phyloP scores from a whole-genome alignment of 129 eudicot species.

The Dittrichia graveolens region DNA sequence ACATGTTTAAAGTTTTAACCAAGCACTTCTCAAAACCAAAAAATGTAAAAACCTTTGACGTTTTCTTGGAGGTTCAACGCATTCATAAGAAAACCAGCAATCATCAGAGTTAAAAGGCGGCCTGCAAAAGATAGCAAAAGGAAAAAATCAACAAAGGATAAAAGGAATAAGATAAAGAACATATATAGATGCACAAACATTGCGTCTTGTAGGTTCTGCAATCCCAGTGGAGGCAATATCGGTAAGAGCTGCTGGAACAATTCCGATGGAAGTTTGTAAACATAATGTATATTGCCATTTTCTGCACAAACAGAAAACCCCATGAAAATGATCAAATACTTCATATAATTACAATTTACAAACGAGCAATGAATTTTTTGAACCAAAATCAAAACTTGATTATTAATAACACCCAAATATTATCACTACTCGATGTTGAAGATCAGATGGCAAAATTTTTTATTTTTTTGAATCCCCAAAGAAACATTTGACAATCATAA shows the following conservation, averaged over 20 bases:
- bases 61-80: conserved; percentile 32
- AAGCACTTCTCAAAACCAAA: not conserved
- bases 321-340: conserved; percentile 4
- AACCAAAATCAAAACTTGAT: not conserved
- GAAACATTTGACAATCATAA: not conserved
- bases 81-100: conserved; percentile 11
- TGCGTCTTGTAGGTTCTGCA: conserved; percentile 63
- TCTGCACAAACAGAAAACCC: conserved; percentile 37
- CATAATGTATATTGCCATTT: conserved; percentile 36
- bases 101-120: conserved; percentile 29
- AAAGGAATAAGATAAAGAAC: not conserved
- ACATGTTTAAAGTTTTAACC: not conserved
- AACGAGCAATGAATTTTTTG: not conserved
- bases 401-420: conserved; percentile 19
- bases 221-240: conserved; percentile 58
- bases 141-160: not conserved
- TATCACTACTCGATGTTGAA: not conserved
- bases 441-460: not conserved
- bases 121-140: conserved; percentile 35
- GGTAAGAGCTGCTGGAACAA: conserved; percentile 57
- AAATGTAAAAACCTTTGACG: conserved; percentile 49
- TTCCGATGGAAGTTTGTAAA: conserved; percentile 58
- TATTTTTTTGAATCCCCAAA: not conserved
- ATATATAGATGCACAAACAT: conserved; percentile 50
- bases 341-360: not conserved